Evolutionary conservation across 179 eudicot genomes (phyloP).

Genomic region (Heliamphora pulchella): DNA sequence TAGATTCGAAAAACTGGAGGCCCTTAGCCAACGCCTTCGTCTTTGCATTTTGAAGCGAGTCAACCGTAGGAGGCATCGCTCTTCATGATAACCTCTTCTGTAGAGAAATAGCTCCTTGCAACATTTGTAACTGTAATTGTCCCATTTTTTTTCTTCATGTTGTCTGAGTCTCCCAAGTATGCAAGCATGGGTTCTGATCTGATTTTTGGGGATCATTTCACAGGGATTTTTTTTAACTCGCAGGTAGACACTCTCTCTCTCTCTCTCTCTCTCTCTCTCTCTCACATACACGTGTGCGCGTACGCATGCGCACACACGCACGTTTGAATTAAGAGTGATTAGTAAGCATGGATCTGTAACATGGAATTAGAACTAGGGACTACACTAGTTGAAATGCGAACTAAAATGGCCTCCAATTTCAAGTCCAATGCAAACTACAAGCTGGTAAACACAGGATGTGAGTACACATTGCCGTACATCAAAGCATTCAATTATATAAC

Average conservation of each 20-base stretch:
- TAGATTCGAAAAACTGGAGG: constrained; percentile 54
- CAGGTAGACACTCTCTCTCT: not conserved
- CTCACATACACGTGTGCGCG: not conserved
- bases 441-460: no score
- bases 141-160: not conserved
- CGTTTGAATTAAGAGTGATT: no score
- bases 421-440: no score
- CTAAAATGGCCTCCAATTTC: not conserved
- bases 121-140: constrained; percentile 9
- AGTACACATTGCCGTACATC: no score
- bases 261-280: constrained; percentile 6
- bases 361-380: no score
- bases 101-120: not conserved
- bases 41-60: constrained; percentile 52
- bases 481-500: no score
- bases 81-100: constrained; percentile 26
- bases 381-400: not conserved
- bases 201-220: not conserved
- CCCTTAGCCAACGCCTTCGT: constrained; percentile 63
- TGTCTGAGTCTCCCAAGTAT: not conserved
- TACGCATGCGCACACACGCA: no score
- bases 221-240: not conserved
- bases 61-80: constrained; percentile 41
- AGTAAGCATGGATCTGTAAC: no score
- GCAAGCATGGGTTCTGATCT: not conserved